Conservation (phyloP, 2,329 filamentous ascomycete genomes). For the Trichoderma harzianum region DNA sequence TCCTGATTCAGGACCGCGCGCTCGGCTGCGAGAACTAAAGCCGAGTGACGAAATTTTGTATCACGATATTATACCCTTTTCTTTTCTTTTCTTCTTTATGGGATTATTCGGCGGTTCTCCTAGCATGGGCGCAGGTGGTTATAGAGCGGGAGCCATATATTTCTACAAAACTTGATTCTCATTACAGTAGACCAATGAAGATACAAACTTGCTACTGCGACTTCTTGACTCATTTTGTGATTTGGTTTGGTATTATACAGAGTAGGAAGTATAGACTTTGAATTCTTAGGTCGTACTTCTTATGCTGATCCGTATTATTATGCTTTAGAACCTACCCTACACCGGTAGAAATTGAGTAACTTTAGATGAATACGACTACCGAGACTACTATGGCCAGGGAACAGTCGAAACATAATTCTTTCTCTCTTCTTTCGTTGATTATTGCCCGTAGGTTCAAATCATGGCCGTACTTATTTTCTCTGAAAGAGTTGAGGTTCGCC, state of each 20-base stretch:
- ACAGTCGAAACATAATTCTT: neutral
- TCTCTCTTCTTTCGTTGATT: neutral
- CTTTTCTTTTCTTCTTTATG: neutral
- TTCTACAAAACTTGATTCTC: neutral
- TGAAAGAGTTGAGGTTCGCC: neutral
- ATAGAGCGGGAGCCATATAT: neutral
- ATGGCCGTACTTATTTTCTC: neutral
- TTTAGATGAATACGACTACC: neutral
- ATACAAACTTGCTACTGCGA: neutral
- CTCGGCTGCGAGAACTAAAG: neutral
- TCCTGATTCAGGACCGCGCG: neutral
- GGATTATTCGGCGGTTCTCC: neutral
- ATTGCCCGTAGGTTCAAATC: neutral
- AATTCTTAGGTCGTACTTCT: neutral
- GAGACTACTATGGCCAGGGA: neutral
- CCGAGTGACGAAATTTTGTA: neutral
- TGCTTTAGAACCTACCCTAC: neutral
- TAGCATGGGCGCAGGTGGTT: conserved; percentile 2
- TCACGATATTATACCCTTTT: conserved; percentile 2
- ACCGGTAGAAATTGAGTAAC: neutral
- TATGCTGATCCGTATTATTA: neutral
- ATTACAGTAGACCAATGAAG: neutral
- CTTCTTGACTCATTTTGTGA: neutral
- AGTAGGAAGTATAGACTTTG: neutral
- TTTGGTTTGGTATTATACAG: neutral